These are phyloP conservation scores for Fraxinus americana DNA, from an alignment of 257 asterid genomes.

Conservation along the genomic window DNA sequence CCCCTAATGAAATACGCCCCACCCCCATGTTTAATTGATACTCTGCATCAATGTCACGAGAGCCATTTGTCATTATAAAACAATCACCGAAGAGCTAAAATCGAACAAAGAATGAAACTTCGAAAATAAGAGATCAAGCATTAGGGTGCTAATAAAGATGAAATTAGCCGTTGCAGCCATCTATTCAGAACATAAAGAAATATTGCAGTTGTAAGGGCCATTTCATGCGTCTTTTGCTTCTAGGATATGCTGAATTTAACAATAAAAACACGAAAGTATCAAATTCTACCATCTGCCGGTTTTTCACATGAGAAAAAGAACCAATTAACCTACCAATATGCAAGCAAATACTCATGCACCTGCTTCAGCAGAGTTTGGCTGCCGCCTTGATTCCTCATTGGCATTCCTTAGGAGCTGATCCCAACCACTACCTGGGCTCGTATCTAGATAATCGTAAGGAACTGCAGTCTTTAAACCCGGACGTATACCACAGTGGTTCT, in stretches of 20 bases:
- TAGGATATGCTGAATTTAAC: neutral
- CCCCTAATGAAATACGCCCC: neutral
- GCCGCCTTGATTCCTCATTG: conserved; percentile 52
- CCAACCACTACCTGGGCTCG: conserved; percentile 88
- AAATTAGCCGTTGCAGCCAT: neutral
- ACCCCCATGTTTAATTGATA: neutral
- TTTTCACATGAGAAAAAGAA: conserved; percentile 8
- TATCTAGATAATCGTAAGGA: conserved; percentile 85
- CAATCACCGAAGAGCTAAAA: neutral
- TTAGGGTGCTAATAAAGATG: neutral
- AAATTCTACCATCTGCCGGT: neutral
- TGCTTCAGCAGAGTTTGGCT: conserved; percentile 38
- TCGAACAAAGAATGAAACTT: neutral
- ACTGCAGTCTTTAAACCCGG: conserved; percentile 89
- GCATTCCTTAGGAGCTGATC: conserved; percentile 74
- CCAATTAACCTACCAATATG: conserved; percentile 2
- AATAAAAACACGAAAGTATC: neutral
- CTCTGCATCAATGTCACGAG: neutral
- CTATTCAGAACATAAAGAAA: neutral
- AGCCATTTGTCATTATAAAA: neutral
- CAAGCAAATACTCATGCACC: conserved; percentile 44
- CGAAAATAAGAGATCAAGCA: neutral
- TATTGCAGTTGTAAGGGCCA: neutral
- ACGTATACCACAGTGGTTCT: conserved; percentile 63
- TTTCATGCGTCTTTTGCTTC: neutral